phyloP scores from a whole-genome alignment of 2,329 filamentous ascomycete genomes.

The Fusarium bactridioides region DNA sequence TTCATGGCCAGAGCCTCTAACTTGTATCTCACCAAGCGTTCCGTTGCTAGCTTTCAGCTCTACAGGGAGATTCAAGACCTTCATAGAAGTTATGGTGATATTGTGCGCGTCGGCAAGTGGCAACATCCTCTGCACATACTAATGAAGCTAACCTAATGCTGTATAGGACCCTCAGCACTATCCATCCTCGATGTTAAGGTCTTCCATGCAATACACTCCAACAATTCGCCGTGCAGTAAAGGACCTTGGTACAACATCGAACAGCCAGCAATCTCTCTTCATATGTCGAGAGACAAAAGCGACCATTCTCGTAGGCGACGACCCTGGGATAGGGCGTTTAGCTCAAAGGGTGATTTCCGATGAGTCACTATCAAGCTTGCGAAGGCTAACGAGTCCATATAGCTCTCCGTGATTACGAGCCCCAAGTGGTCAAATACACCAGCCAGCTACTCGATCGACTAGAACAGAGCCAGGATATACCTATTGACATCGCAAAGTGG shows the following conservation, averaged over 20 bases:
- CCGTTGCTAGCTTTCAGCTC: neutral
- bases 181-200: neutral
- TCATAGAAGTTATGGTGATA: neutral
- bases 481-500: neutral
- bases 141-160: rapidly evolving
- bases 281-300: neutral
- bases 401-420: neutral
- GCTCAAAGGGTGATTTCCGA: neutral
- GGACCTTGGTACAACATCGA: neutral
- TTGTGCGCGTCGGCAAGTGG: neutral
- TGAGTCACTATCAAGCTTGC: rapidly evolving
- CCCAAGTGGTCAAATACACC: neutral
- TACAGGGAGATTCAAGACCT: neutral
- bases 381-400: neutral
- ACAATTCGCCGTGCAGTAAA: neutral
- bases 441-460: neutral
- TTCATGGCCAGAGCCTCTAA: neutral
- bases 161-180: neutral
- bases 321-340: neutral
- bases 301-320: neutral
- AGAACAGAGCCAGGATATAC: rapidly evolving
- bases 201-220: neutral
- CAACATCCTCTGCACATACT: rapidly evolving
- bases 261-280: neutral
- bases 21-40: neutral